Evolutionary conservation across 2,329 filamentous ascomycete species (phyloP), one percentile per base, ranked within the genome.

Genomic region (Huntiella abstrusa): DNA sequence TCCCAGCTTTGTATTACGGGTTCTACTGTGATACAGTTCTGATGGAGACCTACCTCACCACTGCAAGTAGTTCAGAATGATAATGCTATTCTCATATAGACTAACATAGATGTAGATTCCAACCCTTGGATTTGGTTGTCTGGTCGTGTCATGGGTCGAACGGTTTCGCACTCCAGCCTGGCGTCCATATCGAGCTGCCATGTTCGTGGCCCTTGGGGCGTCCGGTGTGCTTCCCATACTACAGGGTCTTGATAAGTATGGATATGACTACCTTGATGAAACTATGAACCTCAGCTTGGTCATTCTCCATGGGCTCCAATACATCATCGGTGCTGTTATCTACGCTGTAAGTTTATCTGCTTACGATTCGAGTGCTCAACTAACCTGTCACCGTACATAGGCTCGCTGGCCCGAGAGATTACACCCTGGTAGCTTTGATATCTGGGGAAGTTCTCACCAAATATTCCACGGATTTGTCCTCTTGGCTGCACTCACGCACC

Each of bases 381-480:
- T 41, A 33, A 49, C 3, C 38, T 28, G n/a, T 40, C 3, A 45
- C 36, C 6, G 5, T 13, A 17, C 4, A 40, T 48, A 82, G 77
- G 68, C 73, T 45, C 78, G 91, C 34, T 77, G 88, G 62, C 91
- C 91, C 0, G 91, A 98, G 64, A 71, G 84, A 50, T 75, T 71
- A 56, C 72, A 66, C 39, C 91, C 88, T 0, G 83, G 85, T 1
- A 67, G 61, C 5, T 95, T 88, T 57, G 91, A 98, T 62, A 83
- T 95, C 44, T 83, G 83, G 73, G 88, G 91, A 34, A 86, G 79
- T 58, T 94, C 85, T 15, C 91, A 98, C 62, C 91, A 98, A 64
- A 81, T 98, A 52, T 98, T 98, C 60, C 91, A 98, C 64, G 66
- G 93, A 35, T 71, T 91, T 52, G 87, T 98, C 22, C 67, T 96